phyloP scores from a whole-genome alignment of 106 monocot genomes.

The Apostasia ramifera region DNA sequence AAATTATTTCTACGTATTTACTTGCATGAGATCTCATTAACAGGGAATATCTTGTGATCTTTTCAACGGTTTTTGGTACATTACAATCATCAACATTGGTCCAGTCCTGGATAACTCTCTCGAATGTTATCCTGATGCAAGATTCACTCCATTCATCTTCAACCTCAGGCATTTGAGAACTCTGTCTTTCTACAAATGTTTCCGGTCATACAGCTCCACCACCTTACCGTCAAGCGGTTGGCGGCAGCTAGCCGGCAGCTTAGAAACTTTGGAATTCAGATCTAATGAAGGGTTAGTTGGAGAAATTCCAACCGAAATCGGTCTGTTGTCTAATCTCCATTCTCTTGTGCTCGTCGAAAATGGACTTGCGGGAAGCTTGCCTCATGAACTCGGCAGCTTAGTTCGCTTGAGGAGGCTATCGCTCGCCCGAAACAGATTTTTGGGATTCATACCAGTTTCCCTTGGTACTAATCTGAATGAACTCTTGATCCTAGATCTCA shows the following conservation, averaged over 20 bases:
- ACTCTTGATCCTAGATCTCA: constrained; percentile 59
- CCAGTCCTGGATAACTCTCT: constrained; percentile 81
- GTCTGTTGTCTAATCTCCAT: constrained; percentile 40
- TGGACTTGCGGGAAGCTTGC: constrained; percentile 37
- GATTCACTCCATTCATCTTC: constrained; percentile 47
- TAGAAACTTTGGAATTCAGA: constrained; percentile 73
- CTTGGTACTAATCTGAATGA: constrained; percentile 25
- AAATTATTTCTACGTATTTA: not conserved
- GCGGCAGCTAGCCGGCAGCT: constrained; percentile 40
- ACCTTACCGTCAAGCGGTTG: constrained; percentile 40
- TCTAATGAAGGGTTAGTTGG: constrained; percentile 57
- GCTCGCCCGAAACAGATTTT: constrained; percentile 41
- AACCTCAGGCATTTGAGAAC: constrained; percentile 49
- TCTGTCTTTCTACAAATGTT: constrained; percentile 69
- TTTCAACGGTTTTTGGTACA: constrained; percentile 61
- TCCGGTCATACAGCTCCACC: constrained; percentile 24
- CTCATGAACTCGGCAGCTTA: constrained; percentile 32
- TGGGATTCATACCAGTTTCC: constrained; percentile 48
- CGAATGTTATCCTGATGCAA: constrained; percentile 36
- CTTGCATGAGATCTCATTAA: not conserved
- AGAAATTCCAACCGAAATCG: constrained; percentile 31
- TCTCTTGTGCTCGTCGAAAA: constrained; percentile 72
- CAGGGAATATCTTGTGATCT: constrained; percentile 85
- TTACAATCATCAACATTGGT: constrained; percentile 55
- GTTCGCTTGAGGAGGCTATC: constrained; percentile 39